Evolutionary conservation across 768 basidiomycete species (phyloP).

Genomic region (Hygrophorus russula): DNA sequence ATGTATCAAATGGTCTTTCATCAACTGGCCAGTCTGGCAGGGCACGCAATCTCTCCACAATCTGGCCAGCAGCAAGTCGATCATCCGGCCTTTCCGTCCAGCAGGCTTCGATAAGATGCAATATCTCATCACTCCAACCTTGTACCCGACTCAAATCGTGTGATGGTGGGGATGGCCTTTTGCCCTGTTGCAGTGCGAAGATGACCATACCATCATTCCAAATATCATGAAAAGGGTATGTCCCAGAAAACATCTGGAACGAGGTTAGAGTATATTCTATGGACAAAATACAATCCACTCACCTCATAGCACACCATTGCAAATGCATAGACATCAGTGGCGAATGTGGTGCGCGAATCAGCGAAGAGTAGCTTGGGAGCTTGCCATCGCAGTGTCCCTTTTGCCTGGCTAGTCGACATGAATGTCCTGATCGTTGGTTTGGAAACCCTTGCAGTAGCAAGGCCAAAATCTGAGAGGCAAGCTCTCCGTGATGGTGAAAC

Average conservation of each 20-base stretch:
- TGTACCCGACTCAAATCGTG: neutral
- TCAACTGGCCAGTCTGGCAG: no score
- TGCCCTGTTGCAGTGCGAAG: constrained; percentile 4
- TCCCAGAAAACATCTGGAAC: constrained; percentile 16
- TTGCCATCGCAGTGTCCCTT: constrained; percentile 24
- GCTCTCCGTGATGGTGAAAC: constrained; percentile 28
- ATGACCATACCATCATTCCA: constrained; percentile 13
- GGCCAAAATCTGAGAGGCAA: constrained; percentile 40
- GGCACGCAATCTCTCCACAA: neutral
- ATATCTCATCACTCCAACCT: constrained; percentile 3
- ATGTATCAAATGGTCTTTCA: no score
- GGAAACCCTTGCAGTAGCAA: constrained; percentile 19
- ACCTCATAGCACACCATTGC: constrained; percentile 30
- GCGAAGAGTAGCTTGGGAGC: constrained; percentile 24
- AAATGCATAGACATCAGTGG: constrained; percentile 29
- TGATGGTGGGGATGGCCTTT: constrained; percentile 1
- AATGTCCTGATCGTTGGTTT: constrained; percentile 9
- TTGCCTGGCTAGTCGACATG: constrained; percentile 8
- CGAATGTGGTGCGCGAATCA: constrained; percentile 4
- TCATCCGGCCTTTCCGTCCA: neutral
- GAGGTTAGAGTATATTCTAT: neutral
- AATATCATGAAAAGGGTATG: constrained; percentile 17
- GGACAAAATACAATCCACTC: neutral
- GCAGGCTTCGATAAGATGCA: constrained; percentile 4
- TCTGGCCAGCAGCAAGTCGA: neutral